Base-by-base conservation (phyloP, 345 rosid genomes). In the Laguncularia racemosa region DNA sequence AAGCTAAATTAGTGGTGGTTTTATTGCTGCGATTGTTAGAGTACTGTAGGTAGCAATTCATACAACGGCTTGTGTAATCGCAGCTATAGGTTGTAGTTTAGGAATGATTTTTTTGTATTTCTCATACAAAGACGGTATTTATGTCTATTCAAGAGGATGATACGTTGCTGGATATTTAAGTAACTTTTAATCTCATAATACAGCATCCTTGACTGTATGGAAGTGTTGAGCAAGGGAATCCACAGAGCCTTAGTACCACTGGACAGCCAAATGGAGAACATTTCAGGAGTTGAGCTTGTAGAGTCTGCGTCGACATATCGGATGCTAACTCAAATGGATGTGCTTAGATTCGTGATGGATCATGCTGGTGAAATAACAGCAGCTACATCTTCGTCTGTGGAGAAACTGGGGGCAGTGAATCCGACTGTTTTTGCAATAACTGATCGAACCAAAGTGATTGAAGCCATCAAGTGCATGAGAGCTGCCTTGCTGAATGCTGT, bases 271-370 rank as follows among this genome's bases (percentile, higher is more conserved):
- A 71, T 51, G 78, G 86, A 78, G 53, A 81, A 77, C 58, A 16
- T 77, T 6, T 65, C 91, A 17, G 91, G 91, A 45, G 88, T 74
- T 17, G 90, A 85, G 68, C 81, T 85, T 11, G 73, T 80, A 46
- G 93, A 87, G 56, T 73, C 91, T 0, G 81, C 91, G 1, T 67
- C 85, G 0, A 59, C 78, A 68, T 87, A 87, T 62, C 67, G 63
- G 40, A 78, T 87, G 93, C 69, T 90, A 26, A 89, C 96, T 2
- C 98, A 89, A 55, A 86, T 84, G 96, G 96, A 91, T 66, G 59
- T 88, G 58, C 62, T 86, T 53, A 60, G 74, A 44, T 83, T 86
- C 65, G 51, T 91, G 45, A 76, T 51, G 69, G 79, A 62, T 12
- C 74, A 83, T 55, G 52, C 78, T 17, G 48, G 71, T 13, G 78